Percentiles rank a stretch among this genome's conserved stretches.
Conservation (phyloP, 257 asterid genomes). For the Primulina eburnea region DNA sequence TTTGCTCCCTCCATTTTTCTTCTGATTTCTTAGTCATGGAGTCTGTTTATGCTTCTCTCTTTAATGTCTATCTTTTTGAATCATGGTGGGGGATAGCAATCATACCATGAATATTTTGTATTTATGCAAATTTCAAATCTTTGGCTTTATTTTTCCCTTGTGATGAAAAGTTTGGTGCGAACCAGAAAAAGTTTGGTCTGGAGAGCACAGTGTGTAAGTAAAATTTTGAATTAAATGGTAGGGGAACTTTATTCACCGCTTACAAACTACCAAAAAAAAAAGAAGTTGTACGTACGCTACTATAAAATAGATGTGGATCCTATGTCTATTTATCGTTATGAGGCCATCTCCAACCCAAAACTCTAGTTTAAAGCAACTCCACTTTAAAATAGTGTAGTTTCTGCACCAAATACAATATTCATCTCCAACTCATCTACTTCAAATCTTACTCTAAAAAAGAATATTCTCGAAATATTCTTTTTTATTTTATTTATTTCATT, state of each 20-base stretch:
- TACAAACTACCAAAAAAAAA: background rate
- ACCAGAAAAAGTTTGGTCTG: slow-evolving; percentile 33
- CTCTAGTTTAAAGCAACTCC: too few species aligned
- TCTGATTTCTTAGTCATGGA: slow-evolving; percentile 23
- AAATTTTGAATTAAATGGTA: background rate
- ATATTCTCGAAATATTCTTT: too few species aligned
- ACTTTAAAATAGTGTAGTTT: too few species aligned
- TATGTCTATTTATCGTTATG: too few species aligned
- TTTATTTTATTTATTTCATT: too few species aligned
- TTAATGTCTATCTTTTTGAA: background rate
- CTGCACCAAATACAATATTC: too few species aligned
- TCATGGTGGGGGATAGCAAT: slow-evolving; percentile 23
- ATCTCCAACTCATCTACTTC: too few species aligned
- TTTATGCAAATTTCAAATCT: slow-evolving; percentile 25
- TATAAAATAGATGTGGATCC: background rate
- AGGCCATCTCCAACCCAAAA: too few species aligned
- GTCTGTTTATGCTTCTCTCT: too few species aligned
- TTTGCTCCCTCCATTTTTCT: slow-evolving; percentile 9
- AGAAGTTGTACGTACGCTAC: background rate
- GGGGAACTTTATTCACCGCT: background rate
- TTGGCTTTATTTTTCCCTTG: slow-evolving; percentile 33
- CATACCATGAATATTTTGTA: background rate
- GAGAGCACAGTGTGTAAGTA: background rate
- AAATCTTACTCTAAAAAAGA: too few species aligned
- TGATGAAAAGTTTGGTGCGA: slow-evolving; percentile 38